phyloP scores from a whole-genome alignment of 345 rosid genomes.

The Arabis hirsuta region DNA sequence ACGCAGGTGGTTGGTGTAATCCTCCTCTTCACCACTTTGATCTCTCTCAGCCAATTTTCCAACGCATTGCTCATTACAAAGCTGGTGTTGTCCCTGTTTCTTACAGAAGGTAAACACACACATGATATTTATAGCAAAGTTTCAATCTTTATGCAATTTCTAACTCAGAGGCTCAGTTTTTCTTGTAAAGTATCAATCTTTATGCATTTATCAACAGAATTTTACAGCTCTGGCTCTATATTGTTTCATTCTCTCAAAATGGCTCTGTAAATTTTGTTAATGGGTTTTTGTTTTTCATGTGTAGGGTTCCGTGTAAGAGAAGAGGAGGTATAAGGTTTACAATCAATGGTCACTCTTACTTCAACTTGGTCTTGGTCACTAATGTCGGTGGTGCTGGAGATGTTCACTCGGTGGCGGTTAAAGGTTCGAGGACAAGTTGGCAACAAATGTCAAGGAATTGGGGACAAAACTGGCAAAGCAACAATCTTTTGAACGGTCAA shows the following conservation, averaged over 20 bases:
- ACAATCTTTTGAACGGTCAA: slow-evolving; percentile 52
- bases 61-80: slow-evolving; percentile 58
- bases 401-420: slow-evolving; percentile 50
- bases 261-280: not conserved
- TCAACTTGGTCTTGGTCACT: slow-evolving; percentile 60
- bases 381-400: slow-evolving; percentile 69
- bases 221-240: not conserved
- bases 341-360: slow-evolving; percentile 62
- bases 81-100: slow-evolving; percentile 71
- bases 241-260: not conserved
- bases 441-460: slow-evolving; percentile 62
- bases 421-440: slow-evolving; percentile 61
- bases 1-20: slow-evolving; percentile 72
- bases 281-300: not conserved
- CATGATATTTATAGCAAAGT: not conserved
- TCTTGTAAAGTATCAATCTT: not conserved
- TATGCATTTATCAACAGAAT: no score
- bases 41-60: slow-evolving; percentile 66
- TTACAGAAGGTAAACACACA: slow-evolving; percentile 52
- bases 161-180: not conserved
- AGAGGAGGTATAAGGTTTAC: slow-evolving; percentile 64
- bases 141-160: slow-evolving; percentile 1
- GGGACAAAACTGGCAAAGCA: slow-evolving; percentile 75
- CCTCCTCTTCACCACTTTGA: slow-evolving; percentile 69
- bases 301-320: slow-evolving; percentile 62